Percentiles rank a stretch among this genome's conserved stretches.
Evolutionary conservation across 257 asterid species (phyloP).

Genomic region (Parsonsia alboflavescens): DNA sequence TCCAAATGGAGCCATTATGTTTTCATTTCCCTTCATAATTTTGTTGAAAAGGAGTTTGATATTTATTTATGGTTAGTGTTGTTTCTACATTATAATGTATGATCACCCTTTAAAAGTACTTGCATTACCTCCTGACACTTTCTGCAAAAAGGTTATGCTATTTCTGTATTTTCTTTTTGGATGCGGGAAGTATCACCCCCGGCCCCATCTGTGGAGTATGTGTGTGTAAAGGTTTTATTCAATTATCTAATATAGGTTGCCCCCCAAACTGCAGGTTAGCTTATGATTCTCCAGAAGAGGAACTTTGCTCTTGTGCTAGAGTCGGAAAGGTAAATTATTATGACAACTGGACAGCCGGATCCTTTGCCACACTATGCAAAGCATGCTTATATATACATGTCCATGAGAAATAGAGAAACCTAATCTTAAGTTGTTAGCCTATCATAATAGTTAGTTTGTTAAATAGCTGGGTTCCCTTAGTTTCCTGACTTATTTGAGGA

Average conservation of each 20-base stretch:
- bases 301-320: slow-evolving; percentile 55
- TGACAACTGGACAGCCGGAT: slow-evolving; percentile 33
- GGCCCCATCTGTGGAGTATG: no score
- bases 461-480: not conserved
- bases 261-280: slow-evolving; percentile 38
- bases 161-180: not conserved
- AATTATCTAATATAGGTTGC: slow-evolving; percentile 8
- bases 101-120: not conserved
- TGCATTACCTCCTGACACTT: not conserved
- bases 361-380: slow-evolving; percentile 18
- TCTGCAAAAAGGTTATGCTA: not conserved
- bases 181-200: not conserved
- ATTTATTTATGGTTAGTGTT: not conserved
- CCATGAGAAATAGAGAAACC: not conserved
- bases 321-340: slow-evolving; percentile 17
- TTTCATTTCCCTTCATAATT: not conserved
- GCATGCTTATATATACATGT: not conserved
- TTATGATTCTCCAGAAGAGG: slow-evolving; percentile 48
- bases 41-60: not conserved
- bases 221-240: not conserved
- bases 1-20: no score
- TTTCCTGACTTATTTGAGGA: not conserved
- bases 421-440: not conserved
- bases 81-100: not conserved
- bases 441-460: not conserved